phyloP scores from a whole-genome alignment of 2,329 filamentous ascomycete genomes.

The Apiospora arundinis region DNA sequence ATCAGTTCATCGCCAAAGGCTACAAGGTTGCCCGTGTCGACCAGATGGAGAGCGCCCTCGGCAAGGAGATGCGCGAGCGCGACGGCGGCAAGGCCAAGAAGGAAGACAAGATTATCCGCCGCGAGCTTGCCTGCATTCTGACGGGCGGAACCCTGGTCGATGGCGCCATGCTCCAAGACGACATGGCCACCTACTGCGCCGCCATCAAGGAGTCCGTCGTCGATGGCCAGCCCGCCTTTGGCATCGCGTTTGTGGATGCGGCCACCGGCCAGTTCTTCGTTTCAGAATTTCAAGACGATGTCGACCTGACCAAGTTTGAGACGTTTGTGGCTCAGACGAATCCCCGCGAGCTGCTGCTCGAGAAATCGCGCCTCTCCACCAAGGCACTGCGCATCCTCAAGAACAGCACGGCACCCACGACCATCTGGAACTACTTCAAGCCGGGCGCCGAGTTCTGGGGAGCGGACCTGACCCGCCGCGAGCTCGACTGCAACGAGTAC shows the following conservation, averaged over 20 bases:
- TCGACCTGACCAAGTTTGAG: constrained; percentile 94
- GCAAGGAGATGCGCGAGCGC: constrained; percentile 98
- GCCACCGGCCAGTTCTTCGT: constrained; percentile 94
- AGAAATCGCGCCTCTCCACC: constrained; percentile 86
- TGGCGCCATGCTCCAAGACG: constrained; percentile 94
- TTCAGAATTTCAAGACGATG: constrained; percentile 90
- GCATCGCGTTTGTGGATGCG: constrained; percentile 92
- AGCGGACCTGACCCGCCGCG: constrained; percentile 79
- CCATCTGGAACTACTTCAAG: constrained; percentile 94
- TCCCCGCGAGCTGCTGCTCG: constrained; percentile 86
- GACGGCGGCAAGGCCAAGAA: constrained; percentile 71
- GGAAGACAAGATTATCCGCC: constrained; percentile 89
- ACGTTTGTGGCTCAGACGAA: constrained; percentile 93
- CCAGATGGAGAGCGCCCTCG: constrained; percentile 93
- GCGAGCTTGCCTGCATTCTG: constrained; percentile 88
- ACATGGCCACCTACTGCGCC: constrained; percentile 96
- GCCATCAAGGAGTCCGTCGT: constrained; percentile 85
- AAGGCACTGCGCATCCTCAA: constrained; percentile 92
- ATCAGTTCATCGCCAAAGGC: constrained; percentile 97
- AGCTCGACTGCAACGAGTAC: constrained; percentile 81
- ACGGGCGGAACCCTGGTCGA: constrained; percentile 94
- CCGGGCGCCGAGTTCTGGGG: constrained; percentile 89
- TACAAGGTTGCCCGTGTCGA: constrained; percentile 97
- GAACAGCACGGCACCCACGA: constrained; percentile 91
- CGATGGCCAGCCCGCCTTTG: constrained; percentile 82